Evolutionary conservation across 257 asterid genomes (phyloP).

Genomic region (Solanum pennellii): DNA sequence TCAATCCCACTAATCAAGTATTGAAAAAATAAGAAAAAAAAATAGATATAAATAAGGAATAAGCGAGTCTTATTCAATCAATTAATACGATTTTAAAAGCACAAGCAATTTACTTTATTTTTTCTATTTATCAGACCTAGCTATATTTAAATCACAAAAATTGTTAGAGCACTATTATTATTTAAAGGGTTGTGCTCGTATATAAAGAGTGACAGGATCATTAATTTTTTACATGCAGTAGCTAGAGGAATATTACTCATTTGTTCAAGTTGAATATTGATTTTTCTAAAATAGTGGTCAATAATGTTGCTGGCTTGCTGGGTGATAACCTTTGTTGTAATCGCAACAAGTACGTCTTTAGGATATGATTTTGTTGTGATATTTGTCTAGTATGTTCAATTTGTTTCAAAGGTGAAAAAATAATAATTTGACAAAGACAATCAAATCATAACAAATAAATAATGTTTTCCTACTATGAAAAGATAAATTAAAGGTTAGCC

Average conservation of each 20-base stretch:
- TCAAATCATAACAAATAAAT: neutral
- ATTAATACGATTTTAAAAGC: neutral
- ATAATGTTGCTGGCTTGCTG: constrained; percentile 36
- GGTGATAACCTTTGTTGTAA: constrained; percentile 27
- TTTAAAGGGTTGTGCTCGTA: constrained; percentile 8
- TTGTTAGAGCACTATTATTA: neutral
- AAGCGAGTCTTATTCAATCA: neutral
- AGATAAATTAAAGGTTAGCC: neutral
- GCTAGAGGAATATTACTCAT: constrained; percentile 23
- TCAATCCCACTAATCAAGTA: neutral
- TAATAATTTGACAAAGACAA: neutral
- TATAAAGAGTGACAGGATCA: constrained; percentile 9
- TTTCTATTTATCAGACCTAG: neutral
- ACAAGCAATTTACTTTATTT: neutral
- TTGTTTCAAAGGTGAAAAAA: neutral
- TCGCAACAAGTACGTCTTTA: constrained; percentile 5
- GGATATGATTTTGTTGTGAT: neutral
- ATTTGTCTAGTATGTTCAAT: neutral
- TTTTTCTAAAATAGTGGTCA: constrained; percentile 19
- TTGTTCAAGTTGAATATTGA: constrained; percentile 28
- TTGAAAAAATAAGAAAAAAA: neutral
- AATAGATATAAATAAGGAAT: neutral
- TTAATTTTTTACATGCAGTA: constrained; percentile 24
- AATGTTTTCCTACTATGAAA: neutral
- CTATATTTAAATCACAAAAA: neutral